phyloP scores from a whole-genome alignment of 208 protist species.

The Wallacemonas sp. region DNA sequence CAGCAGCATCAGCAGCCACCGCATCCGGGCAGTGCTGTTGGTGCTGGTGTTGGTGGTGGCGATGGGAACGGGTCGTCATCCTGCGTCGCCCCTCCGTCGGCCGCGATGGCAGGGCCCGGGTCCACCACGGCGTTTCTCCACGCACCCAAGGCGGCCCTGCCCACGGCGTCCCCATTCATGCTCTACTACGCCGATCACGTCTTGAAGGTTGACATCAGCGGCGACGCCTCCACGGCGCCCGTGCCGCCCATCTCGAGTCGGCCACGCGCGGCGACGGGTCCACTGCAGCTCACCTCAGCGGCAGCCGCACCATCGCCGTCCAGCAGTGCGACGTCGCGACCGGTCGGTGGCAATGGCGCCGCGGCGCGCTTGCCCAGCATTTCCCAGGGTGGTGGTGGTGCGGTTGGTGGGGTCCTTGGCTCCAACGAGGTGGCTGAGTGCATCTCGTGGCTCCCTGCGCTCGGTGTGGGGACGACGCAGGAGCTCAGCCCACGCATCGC shows the following conservation, averaged over 20 bases:
- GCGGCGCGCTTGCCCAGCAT: neutral
- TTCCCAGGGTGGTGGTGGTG: neutral
- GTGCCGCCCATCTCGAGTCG: too few species aligned
- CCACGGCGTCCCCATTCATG: slow-evolving; percentile 53
- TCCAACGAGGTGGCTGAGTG: neutral
- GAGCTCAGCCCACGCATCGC: neutral
- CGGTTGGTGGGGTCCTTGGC: neutral
- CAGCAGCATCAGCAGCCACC: slow-evolving; percentile 23
- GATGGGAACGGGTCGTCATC: neutral
- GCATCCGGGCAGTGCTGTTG: neutral
- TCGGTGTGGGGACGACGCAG: neutral
- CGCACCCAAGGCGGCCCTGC: slow-evolving; percentile 19
- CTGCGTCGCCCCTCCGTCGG: neutral
- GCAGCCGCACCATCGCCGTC: neutral
- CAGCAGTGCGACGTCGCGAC: too few species aligned
- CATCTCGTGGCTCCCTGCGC: slow-evolving; percentile 8
- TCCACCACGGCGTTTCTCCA: too few species aligned
- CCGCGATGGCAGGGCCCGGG: too few species aligned
- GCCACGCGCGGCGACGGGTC: neutral
- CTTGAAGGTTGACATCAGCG: slow-evolving; percentile 20
- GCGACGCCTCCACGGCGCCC: slow-evolving; percentile 5
- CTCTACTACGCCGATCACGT: slow-evolving; percentile 38
- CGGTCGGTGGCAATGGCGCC: too few species aligned
- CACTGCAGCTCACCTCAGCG: neutral
- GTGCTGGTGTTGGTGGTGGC: neutral